Conservation (phyloP, 2,329 filamentous ascomycete species). For the Fusarium transvaalense region DNA sequence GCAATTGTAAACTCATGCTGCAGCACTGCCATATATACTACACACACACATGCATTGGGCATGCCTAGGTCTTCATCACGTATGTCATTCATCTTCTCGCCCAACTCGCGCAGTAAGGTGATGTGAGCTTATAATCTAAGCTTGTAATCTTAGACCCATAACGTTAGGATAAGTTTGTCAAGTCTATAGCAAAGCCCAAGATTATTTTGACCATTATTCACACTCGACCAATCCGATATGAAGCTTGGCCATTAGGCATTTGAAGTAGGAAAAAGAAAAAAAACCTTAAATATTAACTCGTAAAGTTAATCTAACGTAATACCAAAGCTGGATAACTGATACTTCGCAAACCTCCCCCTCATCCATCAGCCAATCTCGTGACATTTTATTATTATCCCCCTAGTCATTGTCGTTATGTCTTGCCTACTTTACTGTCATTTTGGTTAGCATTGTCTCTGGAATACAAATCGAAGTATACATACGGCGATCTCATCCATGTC, state of each 20-base stretch:
- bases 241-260: neutral
- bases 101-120: too few species aligned
- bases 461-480: slow-evolving; percentile 33
- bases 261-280: neutral
- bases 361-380: slow-evolving; percentile 29
- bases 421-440: slow-evolving; percentile 28
- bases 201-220: too few species aligned
- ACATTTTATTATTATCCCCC: slow-evolving; percentile 39
- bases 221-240: too few species aligned
- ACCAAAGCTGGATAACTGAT: neutral
- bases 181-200: too few species aligned
- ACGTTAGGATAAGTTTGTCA: too few species aligned
- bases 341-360: neutral
- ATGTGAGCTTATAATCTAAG: too few species aligned
- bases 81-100: too few species aligned
- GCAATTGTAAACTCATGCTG: neutral
- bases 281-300: neutral
- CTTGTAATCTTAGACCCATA: too few species aligned
- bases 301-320: neutral
- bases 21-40: too few species aligned
- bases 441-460: slow-evolving; percentile 23
- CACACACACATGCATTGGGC: too few species aligned
- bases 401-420: neutral
- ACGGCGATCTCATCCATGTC: slow-evolving; percentile 75
- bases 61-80: too few species aligned